These are phyloP conservation scores for Warburgia ugandensis DNA, from an alignment of 164 flowering plant species.

Conservation along the genomic window DNA sequence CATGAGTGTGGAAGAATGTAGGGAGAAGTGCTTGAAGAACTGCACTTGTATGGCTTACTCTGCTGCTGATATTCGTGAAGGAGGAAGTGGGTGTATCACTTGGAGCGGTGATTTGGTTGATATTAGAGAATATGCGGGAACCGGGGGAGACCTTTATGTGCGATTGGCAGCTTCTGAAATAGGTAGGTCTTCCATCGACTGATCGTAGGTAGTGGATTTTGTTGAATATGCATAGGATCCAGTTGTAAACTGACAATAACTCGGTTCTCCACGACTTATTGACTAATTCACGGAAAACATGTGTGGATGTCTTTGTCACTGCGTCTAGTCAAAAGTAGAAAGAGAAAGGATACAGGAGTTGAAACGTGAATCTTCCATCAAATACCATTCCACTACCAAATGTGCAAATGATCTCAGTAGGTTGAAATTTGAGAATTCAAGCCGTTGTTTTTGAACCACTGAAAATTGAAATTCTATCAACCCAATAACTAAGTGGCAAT, in stretches of 20 bases:
- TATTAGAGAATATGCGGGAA: constrained; percentile 4
- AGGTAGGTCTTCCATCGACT: not conserved
- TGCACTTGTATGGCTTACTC: constrained; percentile 34
- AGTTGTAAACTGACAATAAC: too few relatives aligned
- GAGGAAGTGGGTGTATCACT: constrained; percentile 15
- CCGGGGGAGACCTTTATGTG: constrained; percentile 21
- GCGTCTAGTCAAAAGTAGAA: too few relatives aligned
- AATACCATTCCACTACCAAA: too few relatives aligned
- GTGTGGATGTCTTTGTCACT: not conserved
- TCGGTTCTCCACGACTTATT: not conserved
- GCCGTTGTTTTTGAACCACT: too few relatives aligned
- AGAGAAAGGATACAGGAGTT: too few relatives aligned
- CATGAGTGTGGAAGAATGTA: not conserved
- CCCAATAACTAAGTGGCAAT: too few relatives aligned
- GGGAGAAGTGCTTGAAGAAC: constrained; percentile 17
- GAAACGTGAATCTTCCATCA: too few relatives aligned
- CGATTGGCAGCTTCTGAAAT: constrained; percentile 21
- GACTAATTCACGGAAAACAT: not conserved
- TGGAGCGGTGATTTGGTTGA: constrained; percentile 28
- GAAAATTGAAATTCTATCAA: too few relatives aligned
- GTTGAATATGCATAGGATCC: not conserved
- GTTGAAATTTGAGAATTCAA: too few relatives aligned
- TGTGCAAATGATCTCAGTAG: too few relatives aligned
- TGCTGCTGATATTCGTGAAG: constrained; percentile 6
- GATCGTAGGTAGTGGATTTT: too few relatives aligned